These are phyloP conservation scores for Cutaneotrichosporon cyanovorans DNA, from an alignment of 1,284 basidiomycete species.

Conservation along the genomic window DNA sequence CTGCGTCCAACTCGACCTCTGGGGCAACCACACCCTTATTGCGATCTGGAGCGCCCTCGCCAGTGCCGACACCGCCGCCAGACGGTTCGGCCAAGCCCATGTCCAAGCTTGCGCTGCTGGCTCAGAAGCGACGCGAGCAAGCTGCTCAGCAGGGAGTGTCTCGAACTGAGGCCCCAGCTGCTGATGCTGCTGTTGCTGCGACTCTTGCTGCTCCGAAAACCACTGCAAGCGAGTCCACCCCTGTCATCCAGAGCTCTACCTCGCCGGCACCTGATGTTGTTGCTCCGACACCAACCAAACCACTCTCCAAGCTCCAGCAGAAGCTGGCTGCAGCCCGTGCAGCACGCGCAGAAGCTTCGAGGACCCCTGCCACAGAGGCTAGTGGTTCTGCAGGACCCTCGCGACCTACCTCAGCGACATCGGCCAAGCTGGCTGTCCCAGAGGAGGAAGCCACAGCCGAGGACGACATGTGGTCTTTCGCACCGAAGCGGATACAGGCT, in stretches of 20 bases:
- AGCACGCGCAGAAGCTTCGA: conserved; percentile 19
- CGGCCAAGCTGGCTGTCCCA: conserved; percentile 1
- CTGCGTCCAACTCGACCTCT: background rate
- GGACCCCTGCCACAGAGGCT: background rate
- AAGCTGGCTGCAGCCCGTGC: conserved; percentile 47
- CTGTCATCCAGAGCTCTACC: too few species aligned
- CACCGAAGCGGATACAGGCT: background rate
- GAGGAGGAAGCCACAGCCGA: conserved; percentile 1
- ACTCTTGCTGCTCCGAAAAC: too few species aligned
- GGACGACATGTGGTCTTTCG: conserved; percentile 2
- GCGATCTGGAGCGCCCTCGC: conserved; percentile 19
- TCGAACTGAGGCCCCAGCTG: too few species aligned
- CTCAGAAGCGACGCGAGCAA: conserved; percentile 53
- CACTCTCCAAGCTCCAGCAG: conserved; percentile 52
- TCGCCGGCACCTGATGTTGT: background rate
- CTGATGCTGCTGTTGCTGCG: too few species aligned
- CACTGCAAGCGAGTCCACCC: background rate
- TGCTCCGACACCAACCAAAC: conserved; percentile 31
- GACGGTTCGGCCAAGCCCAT: conserved; percentile 41
- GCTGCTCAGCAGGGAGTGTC: conserved; percentile 12
- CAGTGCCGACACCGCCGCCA: background rate
- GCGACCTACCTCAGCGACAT: background rate
- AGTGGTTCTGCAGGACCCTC: background rate
- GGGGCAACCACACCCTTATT: background rate
- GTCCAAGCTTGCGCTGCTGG: conserved; percentile 64